phyloP scores from a whole-genome alignment of 768 basidiomycete species.

The Austroboletus festivus region DNA sequence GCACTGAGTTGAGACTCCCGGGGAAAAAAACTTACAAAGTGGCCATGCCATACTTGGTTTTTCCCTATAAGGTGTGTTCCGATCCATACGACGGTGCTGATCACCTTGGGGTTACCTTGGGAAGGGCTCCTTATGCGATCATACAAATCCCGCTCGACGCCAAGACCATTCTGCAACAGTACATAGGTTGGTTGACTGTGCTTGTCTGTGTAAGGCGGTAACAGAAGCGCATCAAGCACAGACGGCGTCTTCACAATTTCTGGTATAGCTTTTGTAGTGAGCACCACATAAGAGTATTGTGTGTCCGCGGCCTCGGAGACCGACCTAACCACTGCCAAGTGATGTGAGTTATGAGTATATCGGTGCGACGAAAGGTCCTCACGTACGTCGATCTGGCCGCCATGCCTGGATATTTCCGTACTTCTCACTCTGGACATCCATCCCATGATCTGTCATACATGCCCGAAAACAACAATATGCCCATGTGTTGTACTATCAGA shows the following conservation, averaged over 20 bases:
- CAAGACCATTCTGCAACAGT: constrained; percentile 69
- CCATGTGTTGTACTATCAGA: background rate
- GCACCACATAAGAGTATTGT: constrained; percentile 60
- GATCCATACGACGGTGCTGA: constrained; percentile 56
- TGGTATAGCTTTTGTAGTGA: constrained; percentile 71
- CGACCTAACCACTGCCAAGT: constrained; percentile 50
- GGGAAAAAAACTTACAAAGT: constrained; percentile 43
- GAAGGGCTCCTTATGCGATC: constrained; percentile 43
- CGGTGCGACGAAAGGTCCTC: constrained; percentile 18
- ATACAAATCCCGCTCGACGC: constrained; percentile 60
- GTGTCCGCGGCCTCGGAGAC: constrained; percentile 59
- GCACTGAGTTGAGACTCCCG: background rate
- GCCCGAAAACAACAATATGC: background rate
- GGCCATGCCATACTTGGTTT: constrained; percentile 49
- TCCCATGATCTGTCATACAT: constrained; percentile 44
- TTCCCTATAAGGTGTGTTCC: constrained; percentile 45
- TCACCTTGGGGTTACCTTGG: constrained; percentile 46
- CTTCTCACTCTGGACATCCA: constrained; percentile 54
- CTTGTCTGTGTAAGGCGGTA: constrained; percentile 41
- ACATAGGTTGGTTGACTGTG: constrained; percentile 57
- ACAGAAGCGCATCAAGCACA: constrained; percentile 56
- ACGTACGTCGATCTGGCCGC: constrained; percentile 59
- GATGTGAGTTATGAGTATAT: constrained; percentile 1
- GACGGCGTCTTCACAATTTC: constrained; percentile 56
- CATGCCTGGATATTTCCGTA: constrained; percentile 57